Base-by-base conservation (phyloP, 2,329 filamentous ascomycete genomes). In the Shiraia bambusicola region DNA sequence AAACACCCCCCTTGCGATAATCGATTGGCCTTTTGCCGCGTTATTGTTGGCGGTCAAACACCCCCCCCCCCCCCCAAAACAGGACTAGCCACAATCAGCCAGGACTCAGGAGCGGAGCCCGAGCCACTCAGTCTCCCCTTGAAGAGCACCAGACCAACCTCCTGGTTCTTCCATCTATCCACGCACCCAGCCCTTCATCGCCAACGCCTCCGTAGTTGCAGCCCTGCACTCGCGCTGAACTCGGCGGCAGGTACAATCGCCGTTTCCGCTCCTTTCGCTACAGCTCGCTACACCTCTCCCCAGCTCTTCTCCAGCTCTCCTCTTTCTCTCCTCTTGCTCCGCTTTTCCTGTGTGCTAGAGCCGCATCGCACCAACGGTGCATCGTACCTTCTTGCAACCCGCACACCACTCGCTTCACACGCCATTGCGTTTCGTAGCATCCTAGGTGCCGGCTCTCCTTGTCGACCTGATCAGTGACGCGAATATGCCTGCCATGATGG, bases 401-500 rank as follows among this genome's bases (percentile, higher is more conserved):
- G 28, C 32, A 38, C 52, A 45, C 47, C 53, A 35, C 53, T 45
- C 59, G 43, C 37, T 52, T 46, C 54, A 53, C 8, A 4, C 19
- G 19, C 19, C 50, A 54, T 58, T 54, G 55, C 54, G 50, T 45
- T 49, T 24, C 34, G 38, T 49, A 50, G 49, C 48, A 38, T 14
- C 42, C 33, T 8, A 51, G 49, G 45, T 48, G 37, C 30, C 35
- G 31, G 47, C 42, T 46, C 39, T 54, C 36, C 37, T 46, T 33
- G 33, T 37, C 47, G 28, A 47, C 37, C 42, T 42, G 43, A 43
- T 49, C 31, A 30, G 30, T 40, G 29, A 50, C 52, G 44, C 56
- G 45, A 52, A 52, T 13, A 54, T 57, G 54, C 48, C 56, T 51
- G 65, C 46, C 54, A 73, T 59, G 54, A 83, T 82, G 78, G 76